A percentile compares a stretch with the other conserved stretches of the same genome.
phyloP scores from a whole-genome alignment of 1,284 basidiomycete genomes.

The Uromyces viciae-fabae region DNA sequence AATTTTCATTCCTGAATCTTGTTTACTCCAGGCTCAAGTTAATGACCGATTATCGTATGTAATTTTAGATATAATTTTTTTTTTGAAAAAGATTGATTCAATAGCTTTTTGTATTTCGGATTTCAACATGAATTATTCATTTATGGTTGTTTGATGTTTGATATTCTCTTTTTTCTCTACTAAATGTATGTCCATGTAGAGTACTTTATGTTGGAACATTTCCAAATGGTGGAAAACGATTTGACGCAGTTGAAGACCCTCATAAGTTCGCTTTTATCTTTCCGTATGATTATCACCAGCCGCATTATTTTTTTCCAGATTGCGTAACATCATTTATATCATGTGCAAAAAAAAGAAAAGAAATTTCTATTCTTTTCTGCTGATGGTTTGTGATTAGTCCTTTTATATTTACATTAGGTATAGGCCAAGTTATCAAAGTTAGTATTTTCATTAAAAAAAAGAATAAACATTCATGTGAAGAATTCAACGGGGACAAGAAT shows the following conservation, averaged over 20 bases:
- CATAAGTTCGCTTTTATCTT: neutral
- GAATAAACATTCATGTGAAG: neutral
- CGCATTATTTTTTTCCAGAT: neutral
- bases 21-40: slow-evolving; percentile 7
- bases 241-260: slow-evolving; percentile 25
- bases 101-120: no score
- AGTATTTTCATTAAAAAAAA: no score
- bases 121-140: no score
- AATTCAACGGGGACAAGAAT: neutral
- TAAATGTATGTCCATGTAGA: neutral
- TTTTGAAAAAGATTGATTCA: neutral
- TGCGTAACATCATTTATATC: no score
- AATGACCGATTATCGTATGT: slow-evolving; percentile 26
- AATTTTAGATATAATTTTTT: neutral
- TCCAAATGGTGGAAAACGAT: slow-evolving; percentile 8
- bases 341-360: no score
- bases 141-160: neutral
- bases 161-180: neutral
- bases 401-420: slow-evolving; percentile 27
- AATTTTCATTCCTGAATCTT: slow-evolving; percentile 15
- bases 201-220: slow-evolving; percentile 35
- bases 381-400: slow-evolving; percentile 1
- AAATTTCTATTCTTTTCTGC: no score
- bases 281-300: neutral
- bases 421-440: slow-evolving; percentile 40